Evolutionary conservation across 2,329 filamentous ascomycete genomes (phyloP).

Genomic region (Septoria linicola): DNA sequence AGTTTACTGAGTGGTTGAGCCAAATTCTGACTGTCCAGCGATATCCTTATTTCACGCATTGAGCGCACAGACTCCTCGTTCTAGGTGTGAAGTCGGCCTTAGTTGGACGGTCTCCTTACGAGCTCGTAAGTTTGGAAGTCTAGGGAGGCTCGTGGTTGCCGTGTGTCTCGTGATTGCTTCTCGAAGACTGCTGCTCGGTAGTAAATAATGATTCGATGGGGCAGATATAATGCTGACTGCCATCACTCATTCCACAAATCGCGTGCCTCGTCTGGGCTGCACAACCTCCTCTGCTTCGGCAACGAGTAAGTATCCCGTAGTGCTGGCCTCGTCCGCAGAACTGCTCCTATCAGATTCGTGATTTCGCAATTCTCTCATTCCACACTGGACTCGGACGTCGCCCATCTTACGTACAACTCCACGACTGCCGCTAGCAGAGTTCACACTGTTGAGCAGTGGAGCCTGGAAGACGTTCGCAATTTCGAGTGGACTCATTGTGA

Average conservation of each 20-base stretch:
- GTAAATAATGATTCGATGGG: too few species aligned
- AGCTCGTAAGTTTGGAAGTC: too few species aligned
- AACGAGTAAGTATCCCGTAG: neutral
- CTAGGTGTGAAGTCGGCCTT: too few species aligned
- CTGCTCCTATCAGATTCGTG: neutral
- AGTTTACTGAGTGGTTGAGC: too few species aligned
- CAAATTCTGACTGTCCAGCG: too few species aligned
- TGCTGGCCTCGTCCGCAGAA: neutral
- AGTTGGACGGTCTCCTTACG: too few species aligned
- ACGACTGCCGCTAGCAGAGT: conserved; percentile 8
- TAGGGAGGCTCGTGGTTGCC: too few species aligned
- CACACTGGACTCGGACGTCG: conserved; percentile 1
- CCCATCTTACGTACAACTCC: conserved; percentile 3
- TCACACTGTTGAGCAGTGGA: conserved; percentile 1
- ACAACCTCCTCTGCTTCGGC: conserved; percentile 5
- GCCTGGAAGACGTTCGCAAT: conserved; percentile 7
- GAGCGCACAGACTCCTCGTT: too few species aligned
- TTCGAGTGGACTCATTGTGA: conserved; percentile 2
- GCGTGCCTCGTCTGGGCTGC: conserved; percentile 1
- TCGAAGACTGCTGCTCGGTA: too few species aligned
- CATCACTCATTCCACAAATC: conserved; percentile 5
- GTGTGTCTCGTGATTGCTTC: too few species aligned
- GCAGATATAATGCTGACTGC: too few species aligned
- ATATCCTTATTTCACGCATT: too few species aligned
- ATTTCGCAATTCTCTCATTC: neutral